Evolutionary conservation across 345 rosid genomes (phyloP).

Genomic region (Brassica nigra): DNA sequence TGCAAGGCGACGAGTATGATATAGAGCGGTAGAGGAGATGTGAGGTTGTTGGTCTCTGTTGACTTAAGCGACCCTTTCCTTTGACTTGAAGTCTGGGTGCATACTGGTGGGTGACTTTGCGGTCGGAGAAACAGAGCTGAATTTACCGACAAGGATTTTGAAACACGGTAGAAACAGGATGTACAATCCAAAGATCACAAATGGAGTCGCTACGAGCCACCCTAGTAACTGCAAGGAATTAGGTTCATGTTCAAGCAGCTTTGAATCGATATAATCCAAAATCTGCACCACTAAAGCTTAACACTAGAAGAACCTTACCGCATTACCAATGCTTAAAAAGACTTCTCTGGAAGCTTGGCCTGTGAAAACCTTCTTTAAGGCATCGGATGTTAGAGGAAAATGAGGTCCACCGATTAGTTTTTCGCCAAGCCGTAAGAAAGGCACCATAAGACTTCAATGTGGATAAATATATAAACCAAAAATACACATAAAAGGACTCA

Average conservation of each 20-base stretch:
- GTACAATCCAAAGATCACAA: constrained; percentile 36
- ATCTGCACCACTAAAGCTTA: background rate
- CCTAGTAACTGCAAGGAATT: constrained; percentile 31
- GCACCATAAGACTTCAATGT: constrained; percentile 70
- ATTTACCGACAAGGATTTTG: constrained; percentile 37
- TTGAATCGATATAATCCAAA: background rate
- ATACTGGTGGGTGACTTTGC: background rate
- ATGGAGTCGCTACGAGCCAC: constrained; percentile 39
- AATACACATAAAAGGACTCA: background rate
- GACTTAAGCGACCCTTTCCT: constrained; percentile 21
- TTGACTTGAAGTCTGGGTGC: constrained; percentile 28
- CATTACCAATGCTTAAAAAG: constrained; percentile 72
- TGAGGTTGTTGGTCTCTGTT: constrained; percentile 1
- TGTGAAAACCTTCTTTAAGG: constrained; percentile 78
- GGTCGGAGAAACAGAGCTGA: constrained; percentile 19
- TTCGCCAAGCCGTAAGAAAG: constrained; percentile 95
- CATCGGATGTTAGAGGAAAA: constrained; percentile 89
- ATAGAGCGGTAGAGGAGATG: background rate
- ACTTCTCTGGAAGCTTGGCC: constrained; percentile 83
- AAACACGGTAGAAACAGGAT: constrained; percentile 39
- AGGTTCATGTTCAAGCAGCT: constrained; percentile 11
- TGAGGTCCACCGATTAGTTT: constrained; percentile 72
- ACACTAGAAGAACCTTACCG: constrained; percentile 54
- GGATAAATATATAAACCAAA: constrained; percentile 34
- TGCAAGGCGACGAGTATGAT: background rate